These are phyloP conservation scores for Dictyostelium purpureum DNA, from an alignment of 78 protist genomes.

Conservation along the genomic window DNA sequence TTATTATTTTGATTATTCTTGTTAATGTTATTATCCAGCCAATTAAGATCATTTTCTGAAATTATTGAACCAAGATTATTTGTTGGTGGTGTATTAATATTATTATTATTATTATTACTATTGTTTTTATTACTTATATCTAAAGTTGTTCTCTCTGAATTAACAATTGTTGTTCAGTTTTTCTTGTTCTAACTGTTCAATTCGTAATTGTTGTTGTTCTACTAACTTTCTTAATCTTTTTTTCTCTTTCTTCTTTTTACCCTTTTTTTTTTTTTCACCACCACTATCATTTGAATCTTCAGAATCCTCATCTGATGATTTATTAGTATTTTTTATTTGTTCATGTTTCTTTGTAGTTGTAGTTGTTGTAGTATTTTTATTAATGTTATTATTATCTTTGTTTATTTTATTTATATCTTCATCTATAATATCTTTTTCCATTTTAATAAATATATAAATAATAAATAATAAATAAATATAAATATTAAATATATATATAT, in stretches of 20 bases:
- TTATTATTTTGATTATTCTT: neutral
- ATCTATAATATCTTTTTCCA: too few species aligned
- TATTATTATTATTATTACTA: neutral
- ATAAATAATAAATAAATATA: too few species aligned
- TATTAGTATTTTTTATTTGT: too few species aligned
- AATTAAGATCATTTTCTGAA: neutral
- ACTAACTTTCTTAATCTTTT: constrained; percentile 1
- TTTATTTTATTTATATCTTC: neutral
- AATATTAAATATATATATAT: too few species aligned
- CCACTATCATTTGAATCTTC: neutral
- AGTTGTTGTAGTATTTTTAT: neutral
- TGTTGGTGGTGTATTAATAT: constrained; percentile 1
- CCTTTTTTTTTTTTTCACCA: constrained; percentile 24
- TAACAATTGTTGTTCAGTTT: constrained; percentile 1
- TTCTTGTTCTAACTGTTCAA: constrained; percentile 4
- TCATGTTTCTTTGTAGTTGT: neutral
- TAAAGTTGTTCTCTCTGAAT: neutral
- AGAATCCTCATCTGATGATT: too few species aligned
- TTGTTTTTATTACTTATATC: neutral
- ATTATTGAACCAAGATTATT: neutral
- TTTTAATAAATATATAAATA: too few species aligned
- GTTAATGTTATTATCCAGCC: neutral
- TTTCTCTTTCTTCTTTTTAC: neutral
- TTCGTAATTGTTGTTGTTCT: constrained; percentile 19
- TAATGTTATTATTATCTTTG: neutral